Evolutionary conservation across 202 grass and related monocot genomes (phyloP), one percentile per base, ranked within the genome.

Genomic region (Saccharum hybrid): DNA sequence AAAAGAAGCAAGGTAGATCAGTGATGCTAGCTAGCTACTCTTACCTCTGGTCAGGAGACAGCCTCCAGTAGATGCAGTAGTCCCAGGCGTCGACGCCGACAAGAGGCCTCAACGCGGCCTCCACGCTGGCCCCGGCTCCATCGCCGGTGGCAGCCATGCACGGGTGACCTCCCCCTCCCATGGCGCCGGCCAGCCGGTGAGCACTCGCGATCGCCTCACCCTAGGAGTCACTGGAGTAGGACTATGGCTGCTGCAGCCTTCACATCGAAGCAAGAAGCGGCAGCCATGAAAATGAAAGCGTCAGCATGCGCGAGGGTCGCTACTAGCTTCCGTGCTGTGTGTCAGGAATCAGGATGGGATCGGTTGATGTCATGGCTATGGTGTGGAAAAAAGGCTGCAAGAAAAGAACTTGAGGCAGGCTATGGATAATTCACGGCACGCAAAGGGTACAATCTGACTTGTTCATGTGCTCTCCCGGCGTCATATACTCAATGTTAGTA

Each of bases 51-150:
- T 97, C 89, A 79, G 85, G 89, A 46, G 94, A 97, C 34, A 97
- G 76, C 5, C 88, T 81, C 91, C 91, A 97, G 78, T 89, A 86
- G 88, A 97, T 91, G 86, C 89, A 97, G 74, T 93, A 97, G 36
- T 97, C 94, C 89, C 94, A 94, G 72, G 84, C 87, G 38, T 89
- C 79, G 57, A 76, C 22, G 21, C 89, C 91, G 26, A 89, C 85
- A 59, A 97, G 89, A 74, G 89, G 85, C 75, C 89, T 91, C 82
- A 97, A 71, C 9, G 75, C 85, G 31, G 84, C 82, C 43, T 90
- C 84, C 54, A 87, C 52, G 14, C 52, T 80, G 69, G 22, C 21
- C 23, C 78, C 56, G 56, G 56, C 69, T 41, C 65, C 85, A 77
- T 77, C 37, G 21, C n/a, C 69, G 21, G 2, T 21, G 4, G 33